Base-by-base conservation (phyloP, 768 basidiomycete genomes). In the Amanita inopinata region DNA sequence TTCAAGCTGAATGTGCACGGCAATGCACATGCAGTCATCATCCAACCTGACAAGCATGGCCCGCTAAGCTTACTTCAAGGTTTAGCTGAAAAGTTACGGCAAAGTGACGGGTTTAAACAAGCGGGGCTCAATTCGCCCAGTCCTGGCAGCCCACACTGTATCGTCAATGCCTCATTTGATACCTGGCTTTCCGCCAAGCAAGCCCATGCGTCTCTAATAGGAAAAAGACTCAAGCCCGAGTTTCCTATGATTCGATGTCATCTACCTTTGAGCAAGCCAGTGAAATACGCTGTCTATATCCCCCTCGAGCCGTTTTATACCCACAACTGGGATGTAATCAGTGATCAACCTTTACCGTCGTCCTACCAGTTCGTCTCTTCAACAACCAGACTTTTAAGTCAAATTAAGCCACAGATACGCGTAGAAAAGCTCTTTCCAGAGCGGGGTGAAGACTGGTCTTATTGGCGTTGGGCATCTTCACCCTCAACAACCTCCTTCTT, bases 401-500 rank as follows among this genome's bases (percentile, higher is more conserved):
- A 17, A 12, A 22, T 5, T 18, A 20, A 10, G 36, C 19, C 24
- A 14, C 3, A 11, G 10, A 33, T 34, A 11, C 15, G 32, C 2
- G 31, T 42, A 14, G 41, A 23, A 10, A 42, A 23, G 11, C 7
- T 42, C 8, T 12, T 4, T 8, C 11, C 25, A 6, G 32, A 33
- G 5, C 15, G 25, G 17, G 14, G 14, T 17, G 22, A 19, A 17
- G 3, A 17, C 4, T 7, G n/a, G 7, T 42, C 41, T 3, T 34
- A 34, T 23, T 42, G 41, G 41, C 41, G 17, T 34, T 42, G 41
- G 41, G 41, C 41, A 10, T 34, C 22, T 25, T 42, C 41, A n/a
- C 24, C n/a, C n/a, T n/a, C n/a, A n/a, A n/a, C 41, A 23, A 23
- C 23, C 14, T 15, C 32, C 2, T 22, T 25, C 3, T 33, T 42